Evolutionary conservation across 139 green algal species (phyloP), one percentile per base, ranked within the genome.

Genomic region (Chlorella sp.): DNA sequence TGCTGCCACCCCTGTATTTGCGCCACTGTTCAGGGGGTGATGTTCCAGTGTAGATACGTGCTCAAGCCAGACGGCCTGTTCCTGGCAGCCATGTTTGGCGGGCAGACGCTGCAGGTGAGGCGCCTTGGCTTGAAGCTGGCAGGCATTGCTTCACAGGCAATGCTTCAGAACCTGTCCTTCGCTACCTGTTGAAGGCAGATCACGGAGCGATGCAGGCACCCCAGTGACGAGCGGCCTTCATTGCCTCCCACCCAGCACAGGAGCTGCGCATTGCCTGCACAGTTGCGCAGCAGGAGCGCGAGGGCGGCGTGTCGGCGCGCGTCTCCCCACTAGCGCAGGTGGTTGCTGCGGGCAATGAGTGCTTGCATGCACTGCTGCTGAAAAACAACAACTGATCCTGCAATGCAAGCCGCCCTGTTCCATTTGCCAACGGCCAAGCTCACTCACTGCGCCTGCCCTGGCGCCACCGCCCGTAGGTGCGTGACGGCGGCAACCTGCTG

Each of bases 21-120:
- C 32, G 6, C 32, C 26, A 25, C 36, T 3, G 5, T 62, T 25
- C 88, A 95, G 85, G 95, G 92, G 0, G 89, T 92, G 26, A 92
- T 98, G 91, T 75, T 82, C 51, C 92, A 96, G 51, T 93, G 90
- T 72, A 81, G 89, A 12, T 62, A 62, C 7, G 91, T 89, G n/a
- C 89, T 98, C 16, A 92, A 92, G 62, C 94, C 95, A 7, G 94
- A 98, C 74, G 94, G 94, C 21, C 87, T 98, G 32, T 97, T 98
- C 80, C 78, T 98, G 41, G 91, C 82, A 0, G 90, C 91, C 36
- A 94, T 98, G 87, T 86, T 96, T 21, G 94, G 95, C 26, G 95
- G 95, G 28, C 86, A 93, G n/a, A 98, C 95, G 3, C 88, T 98
- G 47, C 92, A 92, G 71, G 86, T 74, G 36, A 15, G 51, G 44